Conservation (phyloP, 2,329 filamentous ascomycete genomes). For the Chalaropsis thielavioides region DNA sequence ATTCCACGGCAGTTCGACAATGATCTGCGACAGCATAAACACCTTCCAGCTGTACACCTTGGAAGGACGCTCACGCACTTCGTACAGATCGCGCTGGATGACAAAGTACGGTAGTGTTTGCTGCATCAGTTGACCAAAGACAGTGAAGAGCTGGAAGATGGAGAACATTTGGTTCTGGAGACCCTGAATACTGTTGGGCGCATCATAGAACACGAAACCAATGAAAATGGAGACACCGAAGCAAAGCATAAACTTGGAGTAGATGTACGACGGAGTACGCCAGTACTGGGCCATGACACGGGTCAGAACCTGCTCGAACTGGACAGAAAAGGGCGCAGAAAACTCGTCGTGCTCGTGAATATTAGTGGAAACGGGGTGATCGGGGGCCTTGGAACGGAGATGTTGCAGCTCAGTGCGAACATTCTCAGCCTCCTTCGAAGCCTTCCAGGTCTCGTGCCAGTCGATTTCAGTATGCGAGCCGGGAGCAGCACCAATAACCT, state of each 20-base stretch:
- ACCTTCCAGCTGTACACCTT: conserved; percentile 77
- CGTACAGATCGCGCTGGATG: conserved; percentile 65
- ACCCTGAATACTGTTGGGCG: conserved; percentile 58
- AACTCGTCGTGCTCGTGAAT: conserved; percentile 45
- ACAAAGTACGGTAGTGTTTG: conserved; percentile 81
- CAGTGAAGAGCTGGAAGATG: conserved; percentile 69
- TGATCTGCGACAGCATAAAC: conserved; percentile 69
- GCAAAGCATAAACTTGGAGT: conserved; percentile 61
- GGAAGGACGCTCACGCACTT: conserved; percentile 69
- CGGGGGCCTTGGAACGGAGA: conserved; percentile 34
- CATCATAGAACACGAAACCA: conserved; percentile 65
- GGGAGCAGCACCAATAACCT: conserved; percentile 47
- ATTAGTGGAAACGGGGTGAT: conserved; percentile 17
- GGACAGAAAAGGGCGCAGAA: conserved; percentile 55
- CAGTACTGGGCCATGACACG: conserved; percentile 87
- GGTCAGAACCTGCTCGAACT: conserved; percentile 51
- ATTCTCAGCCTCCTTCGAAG: conserved; percentile 39
- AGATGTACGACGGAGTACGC: conserved; percentile 80
- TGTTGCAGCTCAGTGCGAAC: conserved; percentile 44
- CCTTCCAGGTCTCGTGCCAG: conserved; percentile 49
- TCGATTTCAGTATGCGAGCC: conserved; percentile 48
- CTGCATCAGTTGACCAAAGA: conserved; percentile 67
- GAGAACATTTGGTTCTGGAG: conserved; percentile 77
- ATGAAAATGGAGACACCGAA: conserved; percentile 56
- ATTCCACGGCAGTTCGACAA: conserved; percentile 80